Evolutionary conservation across 2,329 filamentous ascomycete species (phyloP).

Genomic region (Aphanocladium album): DNA sequence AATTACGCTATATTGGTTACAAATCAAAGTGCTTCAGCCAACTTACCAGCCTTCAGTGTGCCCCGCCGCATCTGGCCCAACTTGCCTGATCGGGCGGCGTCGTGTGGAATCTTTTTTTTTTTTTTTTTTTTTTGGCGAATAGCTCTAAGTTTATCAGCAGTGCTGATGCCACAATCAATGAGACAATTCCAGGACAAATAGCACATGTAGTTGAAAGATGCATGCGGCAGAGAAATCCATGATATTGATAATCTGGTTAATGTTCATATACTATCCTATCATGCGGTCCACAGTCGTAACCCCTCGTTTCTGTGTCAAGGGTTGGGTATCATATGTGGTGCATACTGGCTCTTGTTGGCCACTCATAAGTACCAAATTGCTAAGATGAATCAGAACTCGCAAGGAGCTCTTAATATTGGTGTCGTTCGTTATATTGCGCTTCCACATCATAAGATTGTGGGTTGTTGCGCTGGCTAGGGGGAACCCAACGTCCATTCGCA

Average conservation of each 20-base stretch:
- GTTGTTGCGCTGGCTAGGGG: constrained; percentile 21
- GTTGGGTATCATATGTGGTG: constrained; percentile 5
- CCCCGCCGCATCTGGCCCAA: not conserved
- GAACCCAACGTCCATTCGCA: constrained; percentile 10
- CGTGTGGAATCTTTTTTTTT: constrained; percentile 2
- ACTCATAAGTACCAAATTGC: not conserved
- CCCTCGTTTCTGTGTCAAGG: not conserved
- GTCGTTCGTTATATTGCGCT: constrained; percentile 21
- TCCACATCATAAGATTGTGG: constrained; percentile 35
- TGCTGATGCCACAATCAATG: too few relatives aligned
- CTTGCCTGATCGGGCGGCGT: not conserved
- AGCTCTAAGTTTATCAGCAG: too few relatives aligned
- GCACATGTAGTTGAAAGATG: too few relatives aligned
- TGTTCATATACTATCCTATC: constrained; percentile 6
- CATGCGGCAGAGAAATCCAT: not conserved
- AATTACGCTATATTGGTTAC: not conserved
- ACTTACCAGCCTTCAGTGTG: not conserved
- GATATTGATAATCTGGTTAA: not conserved
- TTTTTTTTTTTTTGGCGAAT: too few relatives aligned
- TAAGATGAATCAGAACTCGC: not conserved
- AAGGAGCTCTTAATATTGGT: not conserved
- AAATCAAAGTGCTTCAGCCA: not conserved
- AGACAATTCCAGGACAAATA: not conserved
- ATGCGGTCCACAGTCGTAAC: not conserved
- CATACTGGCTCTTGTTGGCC: not conserved